Base-by-base conservation (phyloP, 306 rosid genomes). In the Amphicarpaea edgeworthii region DNA sequence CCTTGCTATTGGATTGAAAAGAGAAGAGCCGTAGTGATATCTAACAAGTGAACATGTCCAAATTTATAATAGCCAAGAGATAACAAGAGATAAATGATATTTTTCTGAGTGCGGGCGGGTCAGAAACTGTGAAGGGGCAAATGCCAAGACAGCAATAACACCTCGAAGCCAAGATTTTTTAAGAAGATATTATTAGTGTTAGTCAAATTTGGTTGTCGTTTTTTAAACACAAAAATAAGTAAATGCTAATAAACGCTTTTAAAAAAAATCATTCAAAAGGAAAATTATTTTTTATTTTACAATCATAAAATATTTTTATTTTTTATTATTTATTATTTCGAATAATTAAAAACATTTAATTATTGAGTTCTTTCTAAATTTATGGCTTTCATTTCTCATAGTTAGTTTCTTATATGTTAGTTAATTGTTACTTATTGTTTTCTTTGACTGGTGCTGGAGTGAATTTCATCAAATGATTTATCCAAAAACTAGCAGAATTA, bases 21-120 rank as follows among this genome's bases (percentile, higher is more conserved):
- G 40, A 34, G 40, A 34, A 6, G 4, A 34, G 64, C 37, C 37
- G 37, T 3, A 30, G 37, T 55, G 61, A 5, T 71, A 49, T 47
- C 62, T 42, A 19, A n/a, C 28, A 58, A 9, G 7, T 11, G 8
- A 46, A 47, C 68, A 42, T 57, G 61, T 68, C 58, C 67, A 63
- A 63, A 43, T 66, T 57, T 78, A 63, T 46, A 58, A 42, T 41
- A 28, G 50, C 55, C 50, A 66, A 54, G 46, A 21, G 70, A 80
- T 53, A 19, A 20, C 37, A 30, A 4, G 37, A 30, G 51, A 65
- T 17, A 41, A 41, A 19, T 37, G 69, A 62, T 62, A 62, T 62
- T 62, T 58, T 37, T 4, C 26, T 34, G 68, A 3, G 2, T 34
- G 37, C 37, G 24, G 2, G 5, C 8, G 15, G 15, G 43, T 60